These are phyloP conservation scores for Phialophora verrucosa DNA, from an alignment of 2,329 filamentous ascomycete genomes.

Conservation along the genomic window DNA sequence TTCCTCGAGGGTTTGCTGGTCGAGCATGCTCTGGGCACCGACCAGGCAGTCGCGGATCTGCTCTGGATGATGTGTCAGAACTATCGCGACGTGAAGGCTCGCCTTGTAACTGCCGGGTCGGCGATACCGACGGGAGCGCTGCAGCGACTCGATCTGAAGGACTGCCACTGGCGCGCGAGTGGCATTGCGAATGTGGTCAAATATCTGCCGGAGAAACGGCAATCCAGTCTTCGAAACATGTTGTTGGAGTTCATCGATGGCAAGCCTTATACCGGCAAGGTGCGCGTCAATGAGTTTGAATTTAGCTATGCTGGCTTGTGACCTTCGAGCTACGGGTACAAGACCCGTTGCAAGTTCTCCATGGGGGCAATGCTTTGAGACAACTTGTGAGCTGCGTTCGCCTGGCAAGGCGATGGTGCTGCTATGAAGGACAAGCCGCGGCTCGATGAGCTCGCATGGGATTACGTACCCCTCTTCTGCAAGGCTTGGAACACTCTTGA, in stretches of 20 bases:
- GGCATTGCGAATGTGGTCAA: conserved; percentile 29
- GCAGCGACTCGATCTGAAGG: conserved; percentile 19
- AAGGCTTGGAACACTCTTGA: no score
- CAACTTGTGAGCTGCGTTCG: no score
- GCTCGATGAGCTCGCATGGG: no score
- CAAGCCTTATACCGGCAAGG: conserved; percentile 24
- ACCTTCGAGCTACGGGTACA: background rate
- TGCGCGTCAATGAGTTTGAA: conserved; percentile 25
- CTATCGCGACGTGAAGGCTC: conserved; percentile 23
- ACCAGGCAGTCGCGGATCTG: conserved; percentile 24
- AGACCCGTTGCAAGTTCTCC: background rate
- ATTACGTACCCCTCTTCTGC: no score
- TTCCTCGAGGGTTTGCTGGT: conserved; percentile 24
- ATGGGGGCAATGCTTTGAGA: no score
- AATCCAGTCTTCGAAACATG: conserved; percentile 17
- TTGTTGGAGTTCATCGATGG: conserved; percentile 24
- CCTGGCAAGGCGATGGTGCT: no score
- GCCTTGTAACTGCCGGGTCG: background rate
- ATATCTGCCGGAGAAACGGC: conserved; percentile 25
- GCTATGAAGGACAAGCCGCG: no score
- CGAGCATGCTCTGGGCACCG: conserved; percentile 24
- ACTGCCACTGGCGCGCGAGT: conserved; percentile 29
- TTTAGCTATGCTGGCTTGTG: conserved; percentile 25
- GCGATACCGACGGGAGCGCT: conserved; percentile 6
- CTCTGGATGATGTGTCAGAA: conserved; percentile 33